Percentiles rank a stretch among this genome's conserved stretches.
Evolutionary conservation across 768 basidiomycete genomes (phyloP).

Genomic region (Russula vinacea): DNA sequence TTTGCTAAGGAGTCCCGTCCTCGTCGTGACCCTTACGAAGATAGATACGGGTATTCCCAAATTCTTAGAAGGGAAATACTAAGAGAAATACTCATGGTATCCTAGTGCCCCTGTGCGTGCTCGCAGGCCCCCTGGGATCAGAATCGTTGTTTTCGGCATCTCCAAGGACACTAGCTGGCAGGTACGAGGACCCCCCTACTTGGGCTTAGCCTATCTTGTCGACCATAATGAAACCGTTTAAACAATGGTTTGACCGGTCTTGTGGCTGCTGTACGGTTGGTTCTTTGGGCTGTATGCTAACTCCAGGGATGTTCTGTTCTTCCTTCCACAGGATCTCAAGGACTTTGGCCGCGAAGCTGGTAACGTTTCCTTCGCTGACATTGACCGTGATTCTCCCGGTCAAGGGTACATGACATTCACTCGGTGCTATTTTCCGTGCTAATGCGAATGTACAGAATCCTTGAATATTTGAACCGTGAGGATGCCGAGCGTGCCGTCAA

Average conservation of each 20-base stretch:
- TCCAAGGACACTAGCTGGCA: conserved; percentile 98
- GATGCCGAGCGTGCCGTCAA: conserved; percentile 94
- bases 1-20: conserved; percentile 92
- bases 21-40: conserved; percentile 66
- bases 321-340: conserved; percentile 77
- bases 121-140: conserved; percentile 75
- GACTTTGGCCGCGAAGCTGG: conserved; percentile 95
- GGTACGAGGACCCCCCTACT: conserved; percentile 58
- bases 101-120: conserved; percentile 54
- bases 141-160: conserved; percentile 83
- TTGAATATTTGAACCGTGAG: conserved; percentile 84
- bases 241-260: background rate
- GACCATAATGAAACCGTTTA: background rate
- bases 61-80: background rate
- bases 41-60: conserved; percentile 47
- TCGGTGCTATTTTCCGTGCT: conserved; percentile 6
- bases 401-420: conserved; percentile 65
- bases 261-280: background rate
- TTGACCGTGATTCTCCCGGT: conserved; percentile 81
- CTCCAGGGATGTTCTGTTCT: background rate
- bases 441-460: conserved; percentile 51
- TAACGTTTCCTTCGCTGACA: conserved; percentile 90
- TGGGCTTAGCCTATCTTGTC: background rate
- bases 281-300: conserved; percentile 16
- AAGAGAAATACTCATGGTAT: conserved; percentile 13